These are phyloP conservation scores for Medicago ruthenica DNA, from an alignment of 306 rosid genomes.

Conservation along the genomic window DNA sequence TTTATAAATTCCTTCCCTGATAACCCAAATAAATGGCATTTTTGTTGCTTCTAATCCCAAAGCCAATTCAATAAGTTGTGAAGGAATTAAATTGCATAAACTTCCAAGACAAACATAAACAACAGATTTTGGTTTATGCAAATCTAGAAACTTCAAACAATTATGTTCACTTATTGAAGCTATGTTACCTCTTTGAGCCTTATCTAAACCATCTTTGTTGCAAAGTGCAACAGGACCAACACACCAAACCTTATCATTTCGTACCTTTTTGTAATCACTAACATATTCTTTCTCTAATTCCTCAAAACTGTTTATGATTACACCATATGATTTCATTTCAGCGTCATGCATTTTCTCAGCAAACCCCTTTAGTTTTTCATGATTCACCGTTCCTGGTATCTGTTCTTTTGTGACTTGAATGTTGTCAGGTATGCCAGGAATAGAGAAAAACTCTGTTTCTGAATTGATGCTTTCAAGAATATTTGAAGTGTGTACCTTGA, in stretches of 20 bases:
- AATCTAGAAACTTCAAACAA: constrained; percentile 62
- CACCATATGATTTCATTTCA: constrained; percentile 50
- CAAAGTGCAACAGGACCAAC: constrained; percentile 62
- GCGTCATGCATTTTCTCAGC: constrained; percentile 5
- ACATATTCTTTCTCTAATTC: constrained; percentile 59
- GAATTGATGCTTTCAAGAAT: constrained; percentile 44
- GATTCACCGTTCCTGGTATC: neutral
- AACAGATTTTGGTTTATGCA: constrained; percentile 46
- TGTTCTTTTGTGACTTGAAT: constrained; percentile 45
- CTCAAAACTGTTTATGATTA: constrained; percentile 54
- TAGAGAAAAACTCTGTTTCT: constrained; percentile 37
- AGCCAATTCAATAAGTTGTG: constrained; percentile 60
- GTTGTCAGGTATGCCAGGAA: constrained; percentile 48
- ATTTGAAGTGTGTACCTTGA: constrained; percentile 13
- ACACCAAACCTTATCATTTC: constrained; percentile 56
- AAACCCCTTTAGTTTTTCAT: neutral
- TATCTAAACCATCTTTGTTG: constrained; percentile 51
- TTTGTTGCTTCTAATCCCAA: constrained; percentile 65
- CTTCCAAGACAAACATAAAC: constrained; percentile 76
- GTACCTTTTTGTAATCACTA: constrained; percentile 37
- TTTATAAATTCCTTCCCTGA: constrained; percentile 46
- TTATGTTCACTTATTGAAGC: constrained; percentile 44
- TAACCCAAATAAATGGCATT: constrained; percentile 70
- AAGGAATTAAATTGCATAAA: constrained; percentile 48
- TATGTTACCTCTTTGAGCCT: constrained; percentile 63